Conservation (phyloP, 2,329 filamentous ascomycete species). For the Periconia sp. region DNA sequence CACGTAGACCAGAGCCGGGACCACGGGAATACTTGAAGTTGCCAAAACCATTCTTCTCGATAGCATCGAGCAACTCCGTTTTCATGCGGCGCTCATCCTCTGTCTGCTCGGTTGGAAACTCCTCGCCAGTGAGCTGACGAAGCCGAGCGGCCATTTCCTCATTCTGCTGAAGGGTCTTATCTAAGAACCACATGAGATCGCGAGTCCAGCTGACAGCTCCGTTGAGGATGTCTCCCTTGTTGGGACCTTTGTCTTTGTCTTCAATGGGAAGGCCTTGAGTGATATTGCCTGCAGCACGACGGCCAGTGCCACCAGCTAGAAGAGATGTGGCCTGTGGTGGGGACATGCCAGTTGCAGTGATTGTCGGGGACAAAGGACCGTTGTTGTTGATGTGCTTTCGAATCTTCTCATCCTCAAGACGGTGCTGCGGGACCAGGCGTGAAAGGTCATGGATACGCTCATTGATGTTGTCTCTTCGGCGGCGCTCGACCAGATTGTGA, state of each 20-base stretch:
- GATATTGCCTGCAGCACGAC: slow-evolving; percentile 81
- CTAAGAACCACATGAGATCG: slow-evolving; percentile 95
- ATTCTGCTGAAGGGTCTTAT: slow-evolving; percentile 85
- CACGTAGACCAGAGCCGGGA: slow-evolving; percentile 80
- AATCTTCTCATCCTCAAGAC: slow-evolving; percentile 95
- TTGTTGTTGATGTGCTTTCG: slow-evolving; percentile 93
- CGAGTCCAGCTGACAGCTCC: slow-evolving; percentile 96
- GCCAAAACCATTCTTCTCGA: slow-evolving; percentile 74
- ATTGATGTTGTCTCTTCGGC: slow-evolving; percentile 96
- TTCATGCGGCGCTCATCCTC: slow-evolving; percentile 97
- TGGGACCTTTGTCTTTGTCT: slow-evolving; percentile 97
- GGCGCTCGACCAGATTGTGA: slow-evolving; percentile 93
- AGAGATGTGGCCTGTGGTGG: slow-evolving; percentile 82
- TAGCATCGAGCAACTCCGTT: slow-evolving; percentile 83
- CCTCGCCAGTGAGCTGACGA: slow-evolving; percentile 52
- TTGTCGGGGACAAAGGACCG: slow-evolving; percentile 81
- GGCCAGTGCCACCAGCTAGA: slow-evolving; percentile 79
- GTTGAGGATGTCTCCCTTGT: slow-evolving; percentile 98
- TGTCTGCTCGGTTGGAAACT: slow-evolving; percentile 52
- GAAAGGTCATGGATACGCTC: slow-evolving; percentile 97
- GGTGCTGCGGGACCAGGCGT: slow-evolving; percentile 86
- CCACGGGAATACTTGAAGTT: slow-evolving; percentile 84
- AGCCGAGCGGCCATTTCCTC: slow-evolving; percentile 73
- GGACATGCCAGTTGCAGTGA: slow-evolving; percentile 68
- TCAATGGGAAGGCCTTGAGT: slow-evolving; percentile 91